Base-by-base conservation (phyloP, 2,329 filamentous ascomycete genomes). In the Neofusicoccum ribis region DNA sequence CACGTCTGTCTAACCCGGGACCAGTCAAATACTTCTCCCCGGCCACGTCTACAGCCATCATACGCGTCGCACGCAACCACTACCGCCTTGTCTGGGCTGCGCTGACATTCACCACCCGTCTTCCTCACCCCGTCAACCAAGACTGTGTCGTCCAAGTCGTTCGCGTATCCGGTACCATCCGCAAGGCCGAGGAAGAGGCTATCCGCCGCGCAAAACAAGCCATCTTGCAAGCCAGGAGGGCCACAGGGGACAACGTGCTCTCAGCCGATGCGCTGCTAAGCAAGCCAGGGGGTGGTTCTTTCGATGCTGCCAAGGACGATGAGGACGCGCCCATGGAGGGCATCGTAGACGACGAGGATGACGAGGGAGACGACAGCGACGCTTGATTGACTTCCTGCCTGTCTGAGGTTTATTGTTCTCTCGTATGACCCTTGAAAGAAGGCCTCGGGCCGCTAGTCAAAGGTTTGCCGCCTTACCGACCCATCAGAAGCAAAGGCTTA, bases 1-100 rank as follows among this genome's bases (percentile, higher is more conserved):
- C 11, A 9, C 8, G 4, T 7, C 3, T n/a, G 31, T 15, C 56
- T 62, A 17, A 50, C 20, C 51, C 27, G 14, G 3, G 11, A n/a
- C 68, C 20, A 94, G 92, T 99, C 62, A 97, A 97, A 82, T 99
- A 99, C 77, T 84, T 96, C 60, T 97, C 93, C 0, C 84, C 88
- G 3, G 91, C 93, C n/a, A 99, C 95, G 0, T 96, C 92, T 5
- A 99, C 94, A 1, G 92, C 94, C 63, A 99, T 99, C 67, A 83
- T 99, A 44, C 88, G 91, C 68, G 92, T 93, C 69, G 88, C 91
- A 3, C 88, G 95, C 65, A 88, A 89, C 15, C 89, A 96, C 69
- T 96, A 93, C 76, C 86, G 92, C 52, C 85, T 97, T 68, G 89
- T 97, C 4, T 99, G 95, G 95, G 89, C 93, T 0, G 91, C 93